phyloP scores from a whole-genome alignment of 1,284 basidiomycete species.

The Leccinum pseudoinsigne region DNA sequence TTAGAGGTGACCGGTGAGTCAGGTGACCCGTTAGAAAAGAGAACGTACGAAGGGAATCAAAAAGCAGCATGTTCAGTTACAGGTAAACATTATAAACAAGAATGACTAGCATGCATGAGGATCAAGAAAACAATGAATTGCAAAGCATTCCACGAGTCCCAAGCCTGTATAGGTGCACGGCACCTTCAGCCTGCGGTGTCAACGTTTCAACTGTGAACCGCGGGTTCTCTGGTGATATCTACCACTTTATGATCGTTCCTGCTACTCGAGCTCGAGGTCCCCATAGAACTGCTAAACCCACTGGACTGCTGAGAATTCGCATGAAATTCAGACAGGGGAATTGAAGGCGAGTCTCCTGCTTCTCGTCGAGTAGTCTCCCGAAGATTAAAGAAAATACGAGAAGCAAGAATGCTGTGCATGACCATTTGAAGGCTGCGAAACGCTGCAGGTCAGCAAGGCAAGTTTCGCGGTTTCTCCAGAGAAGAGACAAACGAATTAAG shows the following conservation, averaged over 20 bases:
- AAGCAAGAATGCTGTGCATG: conserved; percentile 26
- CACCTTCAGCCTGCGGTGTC: neutral
- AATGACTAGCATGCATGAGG: neutral
- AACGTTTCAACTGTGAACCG: neutral
- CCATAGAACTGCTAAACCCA: conserved; percentile 4
- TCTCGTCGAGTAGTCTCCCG: conserved; percentile 20
- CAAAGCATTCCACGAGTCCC: neutral
- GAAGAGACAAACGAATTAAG: conserved; percentile 20
- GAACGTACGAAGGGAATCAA: neutral
- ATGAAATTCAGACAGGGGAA: conserved; percentile 18
- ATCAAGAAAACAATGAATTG: neutral
- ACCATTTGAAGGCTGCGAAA: conserved; percentile 23
- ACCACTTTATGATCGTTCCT: neutral
- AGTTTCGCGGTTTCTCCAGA: neutral
- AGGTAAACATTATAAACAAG: neutral
- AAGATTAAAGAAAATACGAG: conserved; percentile 31
- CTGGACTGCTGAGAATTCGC: conserved; percentile 1
- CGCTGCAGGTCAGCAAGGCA: conserved; percentile 4
- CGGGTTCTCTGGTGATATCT: neutral
- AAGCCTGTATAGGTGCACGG: neutral
- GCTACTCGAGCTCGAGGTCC: neutral
- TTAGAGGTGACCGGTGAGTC: too few relatives aligned
- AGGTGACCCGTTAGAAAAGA: neutral
- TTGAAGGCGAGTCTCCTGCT: neutral
- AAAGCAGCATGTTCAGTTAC: neutral